These are phyloP conservation scores for Boletus reticuloceps DNA, from an alignment of 768 basidiomycete species.

Conservation along the genomic window DNA sequence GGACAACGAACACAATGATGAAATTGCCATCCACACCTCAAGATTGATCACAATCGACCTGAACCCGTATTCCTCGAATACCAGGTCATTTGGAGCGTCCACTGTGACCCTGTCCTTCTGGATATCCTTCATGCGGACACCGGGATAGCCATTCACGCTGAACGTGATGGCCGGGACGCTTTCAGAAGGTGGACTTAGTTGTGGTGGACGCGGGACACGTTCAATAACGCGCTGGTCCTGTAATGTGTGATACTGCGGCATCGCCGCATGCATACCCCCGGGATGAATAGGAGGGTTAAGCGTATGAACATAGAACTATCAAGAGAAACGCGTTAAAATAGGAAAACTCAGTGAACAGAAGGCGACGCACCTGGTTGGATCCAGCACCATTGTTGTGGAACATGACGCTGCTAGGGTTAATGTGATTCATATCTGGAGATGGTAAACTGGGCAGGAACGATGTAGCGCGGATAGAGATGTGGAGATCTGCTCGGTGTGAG, in stretches of 20 bases:
- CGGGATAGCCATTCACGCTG: conserved; percentile 15
- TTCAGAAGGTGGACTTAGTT: conserved; percentile 11
- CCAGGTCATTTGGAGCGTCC: conserved; percentile 16
- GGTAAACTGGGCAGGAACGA: too few species aligned
- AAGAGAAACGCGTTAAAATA: neutral
- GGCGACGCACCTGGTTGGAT: conserved; percentile 3
- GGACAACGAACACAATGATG: neutral
- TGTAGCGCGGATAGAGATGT: too few species aligned
- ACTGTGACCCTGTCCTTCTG: conserved; percentile 4
- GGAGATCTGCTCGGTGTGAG: too few species aligned
- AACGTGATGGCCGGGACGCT: conserved; percentile 19
- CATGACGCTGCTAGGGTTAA: neutral
- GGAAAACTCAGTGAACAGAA: neutral
- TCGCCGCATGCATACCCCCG: too few species aligned
- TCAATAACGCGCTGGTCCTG: conserved; percentile 16
- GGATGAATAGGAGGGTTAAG: too few species aligned
- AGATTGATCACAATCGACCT: conserved; percentile 19
- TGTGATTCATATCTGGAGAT: too few species aligned
- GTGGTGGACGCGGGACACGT: conserved; percentile 18
- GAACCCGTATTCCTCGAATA: conserved; percentile 19
- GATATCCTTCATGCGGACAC: conserved; percentile 19
- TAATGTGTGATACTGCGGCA: conserved; percentile 18
- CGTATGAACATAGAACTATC: conserved; percentile 17
- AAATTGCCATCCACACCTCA: conserved; percentile 11
- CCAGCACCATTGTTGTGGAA: neutral